Conservation (phyloP, 2,329 filamentous ascomycete species). For the Fusarium falciforme region DNA sequence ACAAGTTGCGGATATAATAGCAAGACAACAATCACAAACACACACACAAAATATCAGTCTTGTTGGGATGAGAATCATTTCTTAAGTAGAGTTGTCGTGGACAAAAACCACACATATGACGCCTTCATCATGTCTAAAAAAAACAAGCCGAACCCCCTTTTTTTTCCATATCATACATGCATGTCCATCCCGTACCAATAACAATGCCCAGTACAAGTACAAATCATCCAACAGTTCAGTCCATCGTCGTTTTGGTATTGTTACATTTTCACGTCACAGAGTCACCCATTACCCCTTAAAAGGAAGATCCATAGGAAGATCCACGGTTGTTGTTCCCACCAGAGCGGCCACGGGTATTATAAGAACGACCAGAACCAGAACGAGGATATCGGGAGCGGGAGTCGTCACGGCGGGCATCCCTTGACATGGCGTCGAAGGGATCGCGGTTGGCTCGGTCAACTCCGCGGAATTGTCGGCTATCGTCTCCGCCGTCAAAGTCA, state of each 20-base stretch:
- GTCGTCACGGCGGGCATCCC: background rate
- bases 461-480: conserved; percentile 7
- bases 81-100: conserved; percentile 44
- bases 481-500: background rate
- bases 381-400: background rate
- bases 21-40: background rate
- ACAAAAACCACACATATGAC: conserved; percentile 35
- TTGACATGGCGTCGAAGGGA: background rate
- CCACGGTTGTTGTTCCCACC: background rate
- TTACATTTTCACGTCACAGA: conserved; percentile 31
- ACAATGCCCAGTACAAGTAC: conserved; percentile 42
- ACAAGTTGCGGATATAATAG: background rate
- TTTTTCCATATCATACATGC: conserved; percentile 36
- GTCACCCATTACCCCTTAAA: conserved; percentile 6
- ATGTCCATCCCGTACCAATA: conserved; percentile 36
- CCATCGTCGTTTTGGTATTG: conserved; percentile 32
- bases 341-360: conserved; percentile 8
- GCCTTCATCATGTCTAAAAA: conserved; percentile 37
- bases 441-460: conserved; percentile 10
- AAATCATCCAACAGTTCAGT: conserved; percentile 37
- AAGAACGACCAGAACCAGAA: conserved; percentile 17
- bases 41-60: background rate
- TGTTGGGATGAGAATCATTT: conserved; percentile 34
- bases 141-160: conserved; percentile 35
- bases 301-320: conserved; percentile 12